Conservation (phyloP, 2,329 filamentous ascomycete genomes). For the Phaeosphaeria sp. region DNA sequence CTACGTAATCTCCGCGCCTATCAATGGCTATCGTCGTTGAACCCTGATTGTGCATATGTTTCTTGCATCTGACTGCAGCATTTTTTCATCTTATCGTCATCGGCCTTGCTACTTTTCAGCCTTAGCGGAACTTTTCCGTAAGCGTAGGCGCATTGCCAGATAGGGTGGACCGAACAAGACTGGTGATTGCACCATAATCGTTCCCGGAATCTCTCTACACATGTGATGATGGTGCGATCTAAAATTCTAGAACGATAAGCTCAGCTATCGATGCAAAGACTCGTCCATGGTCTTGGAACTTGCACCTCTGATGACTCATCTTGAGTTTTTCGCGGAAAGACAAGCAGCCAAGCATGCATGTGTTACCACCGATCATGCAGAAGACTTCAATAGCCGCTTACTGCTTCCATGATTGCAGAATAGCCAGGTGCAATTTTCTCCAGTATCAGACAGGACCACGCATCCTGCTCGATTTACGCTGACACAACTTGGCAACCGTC, state of each 20-base stretch:
- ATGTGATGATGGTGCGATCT: neutral
- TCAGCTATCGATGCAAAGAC: neutral
- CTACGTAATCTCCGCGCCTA: conserved; percentile 7
- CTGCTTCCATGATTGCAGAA: neutral
- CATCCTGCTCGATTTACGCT: neutral
- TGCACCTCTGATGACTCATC: neutral
- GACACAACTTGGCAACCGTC: neutral
- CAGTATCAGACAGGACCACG: neutral
- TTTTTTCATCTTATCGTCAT: conserved; percentile 7
- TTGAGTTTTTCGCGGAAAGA: neutral
- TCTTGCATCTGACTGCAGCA: conserved; percentile 1
- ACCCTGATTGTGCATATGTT: neutral
- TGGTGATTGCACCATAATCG: neutral
- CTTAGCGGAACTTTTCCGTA: neutral
- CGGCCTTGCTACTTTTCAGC: conserved; percentile 1
- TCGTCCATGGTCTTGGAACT: neutral
- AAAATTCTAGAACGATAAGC: neutral
- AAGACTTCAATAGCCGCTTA: neutral
- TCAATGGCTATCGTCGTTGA: conserved; percentile 3
- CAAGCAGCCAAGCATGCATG: neutral
- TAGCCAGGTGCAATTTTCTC: neutral
- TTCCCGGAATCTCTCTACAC: neutral
- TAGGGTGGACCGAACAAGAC: neutral
- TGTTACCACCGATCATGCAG: neutral
- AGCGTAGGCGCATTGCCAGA: neutral